Conservation (phyloP, 2,329 filamentous ascomycete genomes). For the Ophiostoma pallidulum region DNA sequence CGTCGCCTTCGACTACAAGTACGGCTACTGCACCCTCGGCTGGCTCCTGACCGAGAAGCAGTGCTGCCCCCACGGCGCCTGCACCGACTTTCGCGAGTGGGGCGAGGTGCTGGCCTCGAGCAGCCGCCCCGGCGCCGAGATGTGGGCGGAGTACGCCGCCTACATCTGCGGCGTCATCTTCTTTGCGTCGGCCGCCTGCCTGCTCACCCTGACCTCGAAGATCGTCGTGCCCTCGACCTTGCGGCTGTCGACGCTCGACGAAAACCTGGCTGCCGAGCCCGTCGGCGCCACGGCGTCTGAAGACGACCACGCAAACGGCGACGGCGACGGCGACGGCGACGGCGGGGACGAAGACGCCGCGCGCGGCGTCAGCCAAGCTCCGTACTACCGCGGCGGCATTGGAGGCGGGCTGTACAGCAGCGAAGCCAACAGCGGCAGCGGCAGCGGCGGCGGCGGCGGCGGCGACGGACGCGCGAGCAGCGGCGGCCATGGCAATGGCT, state of each 20-base stretch:
- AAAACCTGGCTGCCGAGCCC: conserved; percentile 70
- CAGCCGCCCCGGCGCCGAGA: conserved; percentile 34
- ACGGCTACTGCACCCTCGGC: conserved; percentile 64
- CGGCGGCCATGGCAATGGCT: no score
- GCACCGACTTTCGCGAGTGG: conserved; percentile 49
- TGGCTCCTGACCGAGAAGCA: conserved; percentile 68
- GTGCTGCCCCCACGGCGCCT: conserved; percentile 47
- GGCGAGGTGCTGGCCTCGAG: conserved; percentile 40
- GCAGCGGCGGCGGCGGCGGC: neutral
- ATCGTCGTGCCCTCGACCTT: conserved; percentile 86
- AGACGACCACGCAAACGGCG: conserved; percentile 32
- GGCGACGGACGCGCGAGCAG: no score
- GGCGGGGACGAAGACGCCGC: neutral
- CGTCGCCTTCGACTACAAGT: conserved; percentile 80
- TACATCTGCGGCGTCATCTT: conserved; percentile 64
- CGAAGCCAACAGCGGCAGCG: neutral
- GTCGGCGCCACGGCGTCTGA: conserved; percentile 24
- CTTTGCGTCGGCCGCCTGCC: conserved; percentile 63
- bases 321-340: neutral
- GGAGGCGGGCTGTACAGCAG: no score
- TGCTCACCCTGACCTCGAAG: conserved; percentile 80
- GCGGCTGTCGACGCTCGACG: conserved; percentile 78
- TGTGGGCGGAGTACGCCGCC: conserved; percentile 66
- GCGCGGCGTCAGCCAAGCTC: no score
- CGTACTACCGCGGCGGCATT: no score